Base-by-base conservation (phyloP, 1,284 basidiomycete genomes). In the Malassezia brasiliensis region DNA sequence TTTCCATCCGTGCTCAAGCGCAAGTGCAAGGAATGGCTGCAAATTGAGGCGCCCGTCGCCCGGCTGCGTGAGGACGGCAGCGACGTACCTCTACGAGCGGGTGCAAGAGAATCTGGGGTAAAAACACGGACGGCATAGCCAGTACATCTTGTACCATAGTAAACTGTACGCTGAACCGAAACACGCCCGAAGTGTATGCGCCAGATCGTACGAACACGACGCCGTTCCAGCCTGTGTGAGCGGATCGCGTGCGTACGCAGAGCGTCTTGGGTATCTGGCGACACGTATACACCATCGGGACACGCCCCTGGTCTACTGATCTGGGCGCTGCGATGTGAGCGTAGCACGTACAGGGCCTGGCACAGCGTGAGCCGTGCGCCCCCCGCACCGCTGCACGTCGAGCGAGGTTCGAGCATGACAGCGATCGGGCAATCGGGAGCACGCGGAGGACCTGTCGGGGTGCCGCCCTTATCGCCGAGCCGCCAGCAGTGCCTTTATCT, bases 71-170 rank as follows among this genome's bases (percentile, higher is more conserved):
- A 41, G 38, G 5, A 2, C 14, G 35, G 22, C 25, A n/a, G 30
- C n/a, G 17, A 10, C 40, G 22, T 31, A 32, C 42, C 41, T 57
- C 49, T 9, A 57, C 45, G 1, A 52, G 41, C 3, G 55, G 55
- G 20, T 57, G 55, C 22, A 57, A 15, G 10, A 57, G 38, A n/a
- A 57, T 48, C 20, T 50, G 50, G 7, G 55, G 55, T n/a, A 57
- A 57, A 37, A 37, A 49, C 31, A 57, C 44, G 11, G 34, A 42
- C 2, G 50, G 50, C 12, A 52, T 20, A 19, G 30, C 32, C 12
- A 57, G 34, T 32, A 30, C 28, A 2, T 25, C 37, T n/a, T 25
- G 14, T 12, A 34, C 28, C 2, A 46, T 30, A 6, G 45, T 19
- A 28, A 52, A 57, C 34, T 52, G 50, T 1, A 57, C 20, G 19